Conservation (phyloP, 1,139 yeast genomes). For the Pichia terricola region DNA sequence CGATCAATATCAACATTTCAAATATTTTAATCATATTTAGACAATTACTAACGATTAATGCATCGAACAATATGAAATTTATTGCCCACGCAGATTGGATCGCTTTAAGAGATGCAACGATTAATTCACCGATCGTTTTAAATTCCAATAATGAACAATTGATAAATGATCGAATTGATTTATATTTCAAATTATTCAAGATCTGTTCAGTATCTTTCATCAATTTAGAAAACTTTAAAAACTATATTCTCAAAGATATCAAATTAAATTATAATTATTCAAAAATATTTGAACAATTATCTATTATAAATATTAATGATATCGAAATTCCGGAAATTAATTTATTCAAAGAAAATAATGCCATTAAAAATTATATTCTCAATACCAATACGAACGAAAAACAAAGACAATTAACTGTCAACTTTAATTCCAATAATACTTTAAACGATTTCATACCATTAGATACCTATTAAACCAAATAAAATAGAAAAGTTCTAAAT, state of each 20-base stretch:
- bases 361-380: constrained; percentile 22
- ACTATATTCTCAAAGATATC: constrained; percentile 33
- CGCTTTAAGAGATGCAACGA: constrained; percentile 71
- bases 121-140: constrained; percentile 33
- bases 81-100: constrained; percentile 87
- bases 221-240: constrained; percentile 34
- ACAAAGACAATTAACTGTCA: background rate
- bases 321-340: constrained; percentile 30
- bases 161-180: constrained; percentile 35
- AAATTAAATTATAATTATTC: constrained; percentile 31
- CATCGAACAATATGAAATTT: constrained; percentile 43
- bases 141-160: constrained; percentile 12
- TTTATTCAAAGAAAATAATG: constrained; percentile 19
- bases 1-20: constrained; percentile 44
- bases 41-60: constrained; percentile 45
- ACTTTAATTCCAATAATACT: background rate
- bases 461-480: background rate
- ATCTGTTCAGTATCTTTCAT: constrained; percentile 40
- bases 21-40: constrained; percentile 57
- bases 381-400: background rate
- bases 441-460: background rate
- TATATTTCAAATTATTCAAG: constrained; percentile 52
- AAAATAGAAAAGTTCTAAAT: background rate
- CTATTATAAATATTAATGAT: constrained; percentile 27
- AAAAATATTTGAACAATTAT: constrained; percentile 29